Percentiles rank a stretch among this genome's conserved stretches.
phyloP scores from a whole-genome alignment of 352 stramenopile genomes.

The Pythium sp. region DNA sequence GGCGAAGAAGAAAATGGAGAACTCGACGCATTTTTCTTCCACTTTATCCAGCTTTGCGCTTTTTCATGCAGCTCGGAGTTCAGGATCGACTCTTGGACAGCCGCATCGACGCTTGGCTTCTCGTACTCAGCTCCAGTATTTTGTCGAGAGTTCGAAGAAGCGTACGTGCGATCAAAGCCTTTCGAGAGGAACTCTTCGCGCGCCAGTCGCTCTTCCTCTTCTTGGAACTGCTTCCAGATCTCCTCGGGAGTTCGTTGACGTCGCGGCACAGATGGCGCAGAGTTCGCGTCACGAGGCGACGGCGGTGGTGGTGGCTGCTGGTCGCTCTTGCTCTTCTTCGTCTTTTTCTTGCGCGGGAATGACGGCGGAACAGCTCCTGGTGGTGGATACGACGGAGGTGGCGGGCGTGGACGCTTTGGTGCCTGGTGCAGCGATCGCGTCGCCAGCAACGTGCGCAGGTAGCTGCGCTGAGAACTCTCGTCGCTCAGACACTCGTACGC shows the following conservation, averaged over 20 bases:
- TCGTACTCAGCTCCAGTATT: neutral
- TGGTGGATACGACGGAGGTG: constrained; percentile 7
- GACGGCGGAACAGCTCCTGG: neutral
- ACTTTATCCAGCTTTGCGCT: constrained; percentile 35
- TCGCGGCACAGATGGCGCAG: constrained; percentile 14
- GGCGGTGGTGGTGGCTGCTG: neutral
- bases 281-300: neutral
- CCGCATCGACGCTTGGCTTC: neutral
- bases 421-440: neutral
- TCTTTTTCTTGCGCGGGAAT: constrained; percentile 24
- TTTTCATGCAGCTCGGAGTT: constrained; percentile 36
- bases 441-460: constrained; percentile 36
- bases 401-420: constrained; percentile 5
- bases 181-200: constrained; percentile 50
- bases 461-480: constrained; percentile 42
- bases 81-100: constrained; percentile 34
- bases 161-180: constrained; percentile 66
- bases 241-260: constrained; percentile 54
- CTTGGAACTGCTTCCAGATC: constrained; percentile 66
- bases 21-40: constrained; percentile 21
- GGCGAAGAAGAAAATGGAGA: neutral
- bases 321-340: constrained; percentile 16
- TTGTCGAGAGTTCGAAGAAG: constrained; percentile 9
- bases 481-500: constrained; percentile 75
- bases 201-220: constrained; percentile 67